Evolutionary conservation across 495 filamentous ascomycete species (phyloP), one percentile per base, ranked within the genome.

Genomic region (Hypomontagnella submonticulosa): DNA sequence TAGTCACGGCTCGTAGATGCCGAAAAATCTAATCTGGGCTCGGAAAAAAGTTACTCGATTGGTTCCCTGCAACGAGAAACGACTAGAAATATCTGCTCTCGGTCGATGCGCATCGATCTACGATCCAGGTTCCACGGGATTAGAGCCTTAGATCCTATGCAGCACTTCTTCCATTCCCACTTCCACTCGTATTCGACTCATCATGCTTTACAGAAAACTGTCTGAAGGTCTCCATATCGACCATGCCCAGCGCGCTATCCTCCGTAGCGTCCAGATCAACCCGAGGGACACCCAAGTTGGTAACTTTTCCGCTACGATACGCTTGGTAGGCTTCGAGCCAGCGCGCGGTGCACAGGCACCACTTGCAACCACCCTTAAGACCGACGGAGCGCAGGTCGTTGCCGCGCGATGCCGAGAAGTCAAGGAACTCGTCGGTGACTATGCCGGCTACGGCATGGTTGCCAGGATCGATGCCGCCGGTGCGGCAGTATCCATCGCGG

Each of bases 401-500:
- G 38, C 85, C 86, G 12, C 79, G 75, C 0, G 79, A 75, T 36
- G 84, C 84, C 41, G 77, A 77, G 73, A 84, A 88, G 64, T 87
- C 81, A 13, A 88, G 83, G 70, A 88, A 88, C 66, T 84, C 77
- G 44, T 83, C 77, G 8, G 85, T 85, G 10, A 88, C 69, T n/a
- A 84, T 72, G 27, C 78, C 84, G 8, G 82, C 81, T 13, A 84
- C 76, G 18, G 80, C 77, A 48, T 84, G 82, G 50, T 83, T 84
- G n/a, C 79, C 77, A n/a, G 63, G 61, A 50, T 83, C 78, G 57
- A 70, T 6, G 5, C 84, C 64, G 7, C 82, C 79, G 23, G 76
- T 79, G 19, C 80, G 73, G 70, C 87, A 88, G 73, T 85, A 89
- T 2, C 86, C 87, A 55, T 84, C 84, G 19, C 87, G 81, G 57